phyloP scores from a whole-genome alignment of 768 basidiomycete genomes.

The Auricularia sp. region DNA sequence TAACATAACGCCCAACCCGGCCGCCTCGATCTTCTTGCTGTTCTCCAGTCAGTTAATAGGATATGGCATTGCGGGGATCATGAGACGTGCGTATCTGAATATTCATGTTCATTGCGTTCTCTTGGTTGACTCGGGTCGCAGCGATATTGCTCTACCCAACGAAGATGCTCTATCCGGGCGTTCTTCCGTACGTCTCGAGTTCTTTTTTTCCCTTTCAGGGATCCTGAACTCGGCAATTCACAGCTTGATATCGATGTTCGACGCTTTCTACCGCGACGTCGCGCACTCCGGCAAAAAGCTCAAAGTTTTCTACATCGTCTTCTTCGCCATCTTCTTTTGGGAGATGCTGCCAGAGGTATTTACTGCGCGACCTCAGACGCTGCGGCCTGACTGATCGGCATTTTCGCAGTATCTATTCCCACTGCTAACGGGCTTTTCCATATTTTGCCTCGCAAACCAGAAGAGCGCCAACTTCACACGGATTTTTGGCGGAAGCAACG shows the following conservation, averaged over 20 bases:
- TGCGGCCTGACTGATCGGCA: not conserved
- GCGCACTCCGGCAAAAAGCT: slow-evolving; percentile 31
- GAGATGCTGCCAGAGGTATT: slow-evolving; percentile 14
- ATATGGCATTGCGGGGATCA: slow-evolving; percentile 45
- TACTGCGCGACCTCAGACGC: slow-evolving; percentile 2
- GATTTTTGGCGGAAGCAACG: slow-evolving; percentile 51
- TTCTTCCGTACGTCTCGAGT: slow-evolving; percentile 22
- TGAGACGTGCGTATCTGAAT: slow-evolving; percentile 33
- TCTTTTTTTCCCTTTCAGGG: not conserved
- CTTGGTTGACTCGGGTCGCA: slow-evolving; percentile 7
- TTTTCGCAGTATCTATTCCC: slow-evolving; percentile 46
- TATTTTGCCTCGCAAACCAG: slow-evolving; percentile 51
- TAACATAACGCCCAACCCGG: slow-evolving; percentile 38
- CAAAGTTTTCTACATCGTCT: slow-evolving; percentile 47
- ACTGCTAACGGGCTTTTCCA: slow-evolving; percentile 46
- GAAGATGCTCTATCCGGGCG: slow-evolving; percentile 40
- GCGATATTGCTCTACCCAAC: slow-evolving; percentile 41
- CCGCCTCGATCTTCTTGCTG: slow-evolving; percentile 35
- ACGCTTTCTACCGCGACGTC: slow-evolving; percentile 36
- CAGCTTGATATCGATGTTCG: slow-evolving; percentile 35
- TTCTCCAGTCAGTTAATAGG: slow-evolving; percentile 29
- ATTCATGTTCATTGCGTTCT: slow-evolving; percentile 22
- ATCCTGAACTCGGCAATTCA: not conserved
- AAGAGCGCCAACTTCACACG: slow-evolving; percentile 36
- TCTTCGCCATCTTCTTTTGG: slow-evolving; percentile 33